Conservation (phyloP, 129 eudicot genomes). For the Flaveria linearis region DNA sequence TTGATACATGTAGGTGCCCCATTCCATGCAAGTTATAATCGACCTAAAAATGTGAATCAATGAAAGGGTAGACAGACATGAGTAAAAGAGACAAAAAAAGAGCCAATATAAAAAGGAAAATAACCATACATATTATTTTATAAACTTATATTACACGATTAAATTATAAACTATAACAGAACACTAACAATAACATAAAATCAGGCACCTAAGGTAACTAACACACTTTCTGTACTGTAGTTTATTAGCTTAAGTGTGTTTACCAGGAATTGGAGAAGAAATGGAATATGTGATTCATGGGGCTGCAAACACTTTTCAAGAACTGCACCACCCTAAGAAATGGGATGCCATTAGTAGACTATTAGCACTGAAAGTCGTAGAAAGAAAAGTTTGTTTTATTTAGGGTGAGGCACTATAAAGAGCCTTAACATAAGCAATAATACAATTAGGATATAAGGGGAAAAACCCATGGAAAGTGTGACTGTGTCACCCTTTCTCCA, state of each 20-base stretch:
- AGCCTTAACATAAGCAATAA: constrained; percentile 1
- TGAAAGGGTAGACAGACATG: not conserved
- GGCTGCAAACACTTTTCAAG: constrained; percentile 84
- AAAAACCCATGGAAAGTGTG: not conserved
- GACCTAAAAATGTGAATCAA: constrained; percentile 40
- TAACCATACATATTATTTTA: not conserved
- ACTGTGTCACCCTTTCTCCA: constrained; percentile 12
- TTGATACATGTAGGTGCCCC: constrained; percentile 91
- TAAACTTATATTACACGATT: not conserved
- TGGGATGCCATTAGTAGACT: constrained; percentile 17
- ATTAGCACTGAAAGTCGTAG: not conserved
- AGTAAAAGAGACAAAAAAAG: constrained; percentile 17
- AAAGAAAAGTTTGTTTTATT: not conserved
- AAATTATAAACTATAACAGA: constrained; percentile 5
- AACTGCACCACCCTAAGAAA: constrained; percentile 72
- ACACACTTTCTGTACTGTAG: not conserved
- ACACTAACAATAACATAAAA: constrained; percentile 23
- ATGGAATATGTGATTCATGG: constrained; percentile 94
- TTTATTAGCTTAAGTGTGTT: constrained; percentile 19
- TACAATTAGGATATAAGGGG: not conserved
- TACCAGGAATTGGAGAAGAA: constrained; percentile 95
- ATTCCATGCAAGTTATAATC: constrained; percentile 93
- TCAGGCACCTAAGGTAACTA: constrained; percentile 18
- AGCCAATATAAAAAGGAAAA: not conserved
- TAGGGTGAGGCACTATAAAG: not conserved